A percentile compares a stretch with the other conserved stretches of the same genome.
phyloP scores from a whole-genome alignment of 2,329 filamentous ascomycete species.

The Chalaropsis ovoidea region DNA sequence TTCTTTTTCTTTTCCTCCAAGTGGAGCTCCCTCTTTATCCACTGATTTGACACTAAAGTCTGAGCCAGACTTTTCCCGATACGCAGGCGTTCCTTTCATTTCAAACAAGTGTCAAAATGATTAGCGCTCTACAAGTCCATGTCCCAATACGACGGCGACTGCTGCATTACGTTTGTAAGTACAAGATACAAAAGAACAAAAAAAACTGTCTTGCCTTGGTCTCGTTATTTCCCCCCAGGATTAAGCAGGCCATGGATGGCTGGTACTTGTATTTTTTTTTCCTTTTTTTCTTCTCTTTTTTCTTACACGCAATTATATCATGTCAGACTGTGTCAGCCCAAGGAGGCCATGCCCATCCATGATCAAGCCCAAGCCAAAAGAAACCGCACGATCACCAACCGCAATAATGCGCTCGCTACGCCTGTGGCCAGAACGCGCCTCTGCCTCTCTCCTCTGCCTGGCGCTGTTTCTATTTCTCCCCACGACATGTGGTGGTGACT shows the following conservation, averaged over 20 bases:
- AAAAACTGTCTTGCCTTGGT: background rate
- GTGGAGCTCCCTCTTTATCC: background rate
- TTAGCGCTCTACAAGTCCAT: background rate
- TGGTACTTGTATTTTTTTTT: background rate
- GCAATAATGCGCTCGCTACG: no score
- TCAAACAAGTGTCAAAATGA: constrained; percentile 14
- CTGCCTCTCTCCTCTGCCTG: background rate
- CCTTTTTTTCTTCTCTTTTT: background rate
- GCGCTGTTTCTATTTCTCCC: background rate
- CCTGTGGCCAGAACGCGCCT: no score
- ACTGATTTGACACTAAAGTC: background rate
- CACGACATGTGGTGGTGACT: background rate
- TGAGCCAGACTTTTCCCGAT: constrained; percentile 9
- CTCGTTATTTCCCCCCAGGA: background rate
- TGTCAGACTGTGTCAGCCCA: constrained; percentile 4
- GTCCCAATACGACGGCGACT: background rate
- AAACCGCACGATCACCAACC: background rate
- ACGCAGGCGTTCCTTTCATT: constrained; percentile 5
- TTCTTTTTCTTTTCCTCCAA: background rate
- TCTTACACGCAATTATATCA: background rate
- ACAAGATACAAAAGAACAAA: background rate
- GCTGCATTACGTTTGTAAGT: constrained; percentile 5
- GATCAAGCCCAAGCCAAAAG: background rate
- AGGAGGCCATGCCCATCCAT: background rate
- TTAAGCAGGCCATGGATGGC: background rate